Evolutionary conservation across 768 basidiomycete genomes (phyloP), one percentile per base, ranked within the genome.

Genomic region (Nidula microcarpa): DNA sequence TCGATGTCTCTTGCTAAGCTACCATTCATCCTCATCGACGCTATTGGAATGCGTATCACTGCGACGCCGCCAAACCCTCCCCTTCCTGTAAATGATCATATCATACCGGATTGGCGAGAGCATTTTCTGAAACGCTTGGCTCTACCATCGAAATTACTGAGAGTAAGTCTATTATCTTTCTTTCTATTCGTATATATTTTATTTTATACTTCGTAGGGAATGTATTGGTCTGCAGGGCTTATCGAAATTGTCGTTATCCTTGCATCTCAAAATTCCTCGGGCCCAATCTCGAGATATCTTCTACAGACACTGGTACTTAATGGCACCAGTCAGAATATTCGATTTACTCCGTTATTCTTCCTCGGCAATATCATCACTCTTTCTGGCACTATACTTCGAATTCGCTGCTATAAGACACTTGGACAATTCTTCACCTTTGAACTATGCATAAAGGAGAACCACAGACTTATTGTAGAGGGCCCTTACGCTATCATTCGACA

Each of bases 371-470:
- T 58, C 11, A 45, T 77, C 41, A 65, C 62, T 9, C 35, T 70
- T n/a, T 30, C 57, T 1, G 73, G 70, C 1, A 70, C 72, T 0
- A 37, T 66, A 0, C 59, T 75, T 33, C 70, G 72, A 2, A 48
- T 65, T 8, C 43, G 54, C 14, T 74, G 71, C 55, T 76, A 67
- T 54, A 63, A 64, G 34, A 64, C 67, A 2, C 66, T 76, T 7
- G 73, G 73, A 17, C 55, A 55, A 5, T 57, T 68, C 10, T 75
- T 75, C 61, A 74, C 70, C 1, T 74, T 75, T 50, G 68, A 73
- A 44, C 62, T 75, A 5, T 65, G 64, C 50, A 63, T 75, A 14
- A 64, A 56, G 47, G 57, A 65, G 33, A 56, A 65, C n/a, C 74
- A 76, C 53, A 51, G 34, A 37, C 68, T 76, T 47, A 47, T 75